Evolutionary conservation across 495 filamentous ascomycete genomes (phyloP), one percentile per base, ranked within the genome.

Genomic region (Hyaloscypha finlandica): DNA sequence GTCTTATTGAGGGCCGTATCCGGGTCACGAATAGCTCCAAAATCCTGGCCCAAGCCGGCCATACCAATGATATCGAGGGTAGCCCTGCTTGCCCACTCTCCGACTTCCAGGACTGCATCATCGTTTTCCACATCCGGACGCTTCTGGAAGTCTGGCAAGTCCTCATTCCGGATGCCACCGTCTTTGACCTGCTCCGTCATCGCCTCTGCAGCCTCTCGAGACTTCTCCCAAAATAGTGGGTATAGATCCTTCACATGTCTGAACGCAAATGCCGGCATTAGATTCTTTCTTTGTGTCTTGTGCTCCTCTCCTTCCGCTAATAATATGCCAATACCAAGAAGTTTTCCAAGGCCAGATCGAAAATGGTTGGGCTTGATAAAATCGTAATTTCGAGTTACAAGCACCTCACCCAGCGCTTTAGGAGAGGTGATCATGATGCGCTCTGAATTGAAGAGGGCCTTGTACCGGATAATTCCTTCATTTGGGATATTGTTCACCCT

Each of bases 1-100:
- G 87, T 92, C 53, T 83, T 73, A 31, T 83, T 87, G 19, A 97
- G 83, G 65, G 84, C 80, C 70, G 86, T 89, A 16, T 85, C 74
- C 0, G 85, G 85, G 69, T 92, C 80, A 29, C 85, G 71, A 59
- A 97, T 81, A 2, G 92, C 86, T 35, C 82, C 79, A 71, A 97
- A 97, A 61, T 96, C 91, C 30, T 86, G 84, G 0, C 92, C 93
- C 71, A 97, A 85, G 1, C 92, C 92, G 0, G 92, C 89, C 6
- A 88, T 75, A 8, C 94, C 93, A 68, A 97, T 94, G 63, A 97
- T 93, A 71, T 97, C 94, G 11, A 97, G 87, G 0, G 93, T 93
- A 0, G 87, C 86, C 20, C 92, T 85, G 48, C 83, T 87, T 9
- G 81, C 86, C 91, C 91, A 95, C 14, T 79, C 76, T 48, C 82